Percentiles rank a stretch among this genome's conserved stretches.
Evolutionary conservation across 2,329 filamentous ascomycete genomes (phyloP).

Genomic region (Colletotrichum tamarilloi): DNA sequence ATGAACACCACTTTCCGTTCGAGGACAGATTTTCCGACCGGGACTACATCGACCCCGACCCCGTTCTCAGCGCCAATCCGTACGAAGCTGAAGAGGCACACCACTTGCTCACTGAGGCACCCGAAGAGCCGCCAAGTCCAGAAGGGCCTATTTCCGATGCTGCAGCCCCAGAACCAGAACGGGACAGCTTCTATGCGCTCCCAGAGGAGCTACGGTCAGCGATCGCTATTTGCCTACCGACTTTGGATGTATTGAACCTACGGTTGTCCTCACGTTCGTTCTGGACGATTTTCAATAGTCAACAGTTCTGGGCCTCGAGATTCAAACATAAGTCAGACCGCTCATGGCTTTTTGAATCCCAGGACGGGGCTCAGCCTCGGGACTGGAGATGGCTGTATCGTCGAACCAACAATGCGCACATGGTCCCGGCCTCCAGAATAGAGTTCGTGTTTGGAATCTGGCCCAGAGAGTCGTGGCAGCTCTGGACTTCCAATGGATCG

Average conservation of each 20-base stretch:
- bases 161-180: not conserved
- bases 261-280: constrained; percentile 10
- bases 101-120: not conserved
- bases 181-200: not conserved
- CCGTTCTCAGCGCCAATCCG: not conserved
- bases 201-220: not conserved
- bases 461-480: not conserved
- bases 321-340: constrained; percentile 16
- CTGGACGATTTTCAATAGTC: constrained; percentile 6
- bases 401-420: not conserved
- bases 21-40: not conserved
- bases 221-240: not conserved
- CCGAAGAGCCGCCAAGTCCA: not conserved
- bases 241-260: not conserved
- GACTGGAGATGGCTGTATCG: not conserved
- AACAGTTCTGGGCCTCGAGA: constrained; percentile 34
- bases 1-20: not conserved
- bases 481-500: not conserved
- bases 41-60: not conserved
- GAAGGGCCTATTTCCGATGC: not conserved
- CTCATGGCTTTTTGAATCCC: constrained; percentile 26
- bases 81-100: not conserved
- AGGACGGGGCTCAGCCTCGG: not conserved
- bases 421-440: not conserved
- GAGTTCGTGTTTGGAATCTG: not conserved